Base-by-base conservation (phyloP, 2,329 filamentous ascomycete genomes). In the Fusarium nelsonii region DNA sequence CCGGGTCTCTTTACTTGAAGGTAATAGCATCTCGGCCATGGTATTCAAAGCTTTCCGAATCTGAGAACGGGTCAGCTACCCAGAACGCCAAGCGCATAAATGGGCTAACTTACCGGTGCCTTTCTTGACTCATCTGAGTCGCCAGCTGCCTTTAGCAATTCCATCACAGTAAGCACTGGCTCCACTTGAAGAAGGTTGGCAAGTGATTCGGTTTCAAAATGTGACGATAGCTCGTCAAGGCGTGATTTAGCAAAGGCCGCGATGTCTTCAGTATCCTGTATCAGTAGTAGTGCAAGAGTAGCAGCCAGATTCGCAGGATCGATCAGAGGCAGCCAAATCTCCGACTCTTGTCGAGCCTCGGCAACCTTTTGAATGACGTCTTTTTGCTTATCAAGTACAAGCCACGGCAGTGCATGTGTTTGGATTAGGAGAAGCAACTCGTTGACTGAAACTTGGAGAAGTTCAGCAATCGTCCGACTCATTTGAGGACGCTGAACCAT, bases 291-390 rank as follows among this genome's bases (percentile, higher is more conserved):
- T 18, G 88, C 86, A 39, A 91, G 73, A 36, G 89, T 89, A 9
- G 84, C 80, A 3, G 85, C 84, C 14, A 90, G 75, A 68, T 91
- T 91, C 8, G 79, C 76, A 37, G 80, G 80, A 58, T 90, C 88
- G 58, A 89, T 80, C 40, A 88, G 82, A 2, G 84, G 79, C 40
- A 81, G 77, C 81, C 84, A 88, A 1, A 87, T 81, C 65, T 96
- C 89, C 8, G 84, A 80, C 45, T 93, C 90, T 44, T 92, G 88
- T 57, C 92, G 89, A 53, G 92, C 92, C 70, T 91, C 88, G 1
- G 93, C 92, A 70, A 99, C 92, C 66, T 90, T 91, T 72, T 91
- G 87, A 40, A 99, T 90, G 16, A 97, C 86, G 60, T 97, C 92
- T 59, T 85, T 86, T 73, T 91, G 91, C 75, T 91, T 91, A 41